Evolutionary conservation across 805 yeast genomes (phyloP), one percentile per base, ranked within the genome.

Genomic region (Candida silvicultrix): DNA sequence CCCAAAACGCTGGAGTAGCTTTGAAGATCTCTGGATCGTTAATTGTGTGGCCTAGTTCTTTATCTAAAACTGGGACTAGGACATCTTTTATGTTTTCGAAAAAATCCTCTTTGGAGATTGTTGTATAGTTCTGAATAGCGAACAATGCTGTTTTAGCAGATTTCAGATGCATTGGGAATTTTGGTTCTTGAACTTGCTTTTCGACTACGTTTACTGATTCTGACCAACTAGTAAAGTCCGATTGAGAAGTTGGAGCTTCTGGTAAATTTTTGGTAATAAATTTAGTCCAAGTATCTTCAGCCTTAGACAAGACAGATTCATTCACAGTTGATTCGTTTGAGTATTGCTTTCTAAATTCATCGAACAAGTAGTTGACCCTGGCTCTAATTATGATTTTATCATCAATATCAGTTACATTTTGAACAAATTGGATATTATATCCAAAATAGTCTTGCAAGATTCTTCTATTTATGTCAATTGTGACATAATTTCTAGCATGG

Each of bases 401-500:
- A 65, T 94, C 99, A 49, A 94, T 89, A 65, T 94, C 99, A n/a
- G 99, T 94, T 48, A 94, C 97, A 62, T 94, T 94, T 69, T 94
- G 99, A 40, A 94, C 89, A 67, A 90, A 94, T 41, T 74, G 75
- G 39, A 94, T 78, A 55, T 88, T 81, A 67, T 88, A 94, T 19
- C 96, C 95, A 66, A 94, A 94, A 66, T 89, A 92, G 65, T 92
- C 88, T 64, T 84, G 89, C 53, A 94, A 63, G 43, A 94, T 78
- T 55, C 99, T 77, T 64, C 99, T 81, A 63, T 89, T 86, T 62
- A 94, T 89, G 65, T 94, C 99, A 44, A 86, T 87, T 10, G 96
- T 80, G 42, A 94, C 98, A 60, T 94, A 94, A 68, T 94, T 94
- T 66, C 99, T 76, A 14, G 99, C 99, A 65, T 94, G 99, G 20